Percentiles rank a stretch among this genome's conserved stretches.
These are phyloP conservation scores for Aquilaria malaccensis DNA, from an alignment of 345 rosid genomes.

Conservation along the genomic window DNA sequence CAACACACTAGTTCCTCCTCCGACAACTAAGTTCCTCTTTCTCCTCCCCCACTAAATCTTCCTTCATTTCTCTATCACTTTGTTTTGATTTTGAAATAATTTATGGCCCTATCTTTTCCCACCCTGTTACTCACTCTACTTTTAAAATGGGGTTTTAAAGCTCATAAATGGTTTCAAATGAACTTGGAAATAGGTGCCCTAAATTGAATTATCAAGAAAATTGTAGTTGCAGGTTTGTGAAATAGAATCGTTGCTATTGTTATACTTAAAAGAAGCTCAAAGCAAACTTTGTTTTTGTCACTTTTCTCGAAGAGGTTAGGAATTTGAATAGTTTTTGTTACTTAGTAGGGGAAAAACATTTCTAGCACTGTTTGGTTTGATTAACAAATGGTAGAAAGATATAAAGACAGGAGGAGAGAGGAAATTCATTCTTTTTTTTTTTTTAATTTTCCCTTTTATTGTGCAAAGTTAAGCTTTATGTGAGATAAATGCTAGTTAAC, in stretches of 20 bases:
- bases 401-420: too few relatives aligned
- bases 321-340: too few relatives aligned
- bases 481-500: too few relatives aligned
- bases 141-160: conserved; percentile 21
- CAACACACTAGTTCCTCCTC: conserved; percentile 87
- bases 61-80: conserved; percentile 7
- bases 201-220: conserved; percentile 44
- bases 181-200: conserved; percentile 26
- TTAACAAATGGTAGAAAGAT: too few relatives aligned
- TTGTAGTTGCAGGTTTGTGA: conserved; percentile 41
- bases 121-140: conserved; percentile 24
- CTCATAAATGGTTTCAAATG: conserved; percentile 33
- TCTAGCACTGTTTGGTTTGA: background rate
- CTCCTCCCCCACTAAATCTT: conserved; percentile 18
- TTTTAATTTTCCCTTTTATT: too few relatives aligned
- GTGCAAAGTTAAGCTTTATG: too few relatives aligned
- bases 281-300: background rate
- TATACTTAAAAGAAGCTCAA: background rate
- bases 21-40: conserved; percentile 75
- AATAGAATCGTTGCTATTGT: conserved; percentile 59
- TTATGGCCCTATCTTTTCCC: conserved; percentile 10
- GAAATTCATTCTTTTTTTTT: too few relatives aligned
- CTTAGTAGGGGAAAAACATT: too few relatives aligned
- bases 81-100: conserved; percentile 6
- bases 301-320: background rate